These are phyloP conservation scores for Cryphonectria radicalis DNA, from an alignment of 2,329 filamentous ascomycete species.

Conservation along the genomic window DNA sequence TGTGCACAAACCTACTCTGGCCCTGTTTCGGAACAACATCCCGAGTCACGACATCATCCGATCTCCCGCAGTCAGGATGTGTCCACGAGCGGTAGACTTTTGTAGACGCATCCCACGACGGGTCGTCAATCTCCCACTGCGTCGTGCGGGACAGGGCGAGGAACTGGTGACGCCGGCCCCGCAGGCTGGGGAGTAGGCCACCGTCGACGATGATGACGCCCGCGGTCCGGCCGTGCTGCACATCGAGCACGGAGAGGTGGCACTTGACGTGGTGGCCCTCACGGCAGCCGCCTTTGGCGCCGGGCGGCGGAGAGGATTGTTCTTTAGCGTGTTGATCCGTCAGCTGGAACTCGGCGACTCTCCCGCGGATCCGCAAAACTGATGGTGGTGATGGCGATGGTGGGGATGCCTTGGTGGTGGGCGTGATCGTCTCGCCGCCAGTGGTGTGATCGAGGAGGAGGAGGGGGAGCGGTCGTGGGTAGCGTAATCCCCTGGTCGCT, in stretches of 20 bases:
- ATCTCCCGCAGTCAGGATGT: conserved; percentile 12
- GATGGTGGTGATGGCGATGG: background rate
- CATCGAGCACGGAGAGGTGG: conserved; percentile 21
- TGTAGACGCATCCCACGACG: conserved; percentile 18
- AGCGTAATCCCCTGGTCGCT: background rate
- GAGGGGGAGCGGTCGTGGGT: conserved; percentile 5
- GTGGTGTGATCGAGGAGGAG: background rate
- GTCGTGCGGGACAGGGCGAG: conserved; percentile 19
- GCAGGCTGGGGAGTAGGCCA: background rate
- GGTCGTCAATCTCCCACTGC: conserved; percentile 9
- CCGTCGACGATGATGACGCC: conserved; percentile 19
- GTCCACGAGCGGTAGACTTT: conserved; percentile 17
- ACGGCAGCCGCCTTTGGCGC: background rate
- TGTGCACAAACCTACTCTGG: background rate
- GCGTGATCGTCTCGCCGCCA: background rate
- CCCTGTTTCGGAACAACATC: background rate
- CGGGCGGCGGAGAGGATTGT: background rate
- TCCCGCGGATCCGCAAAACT: conserved; percentile 6
- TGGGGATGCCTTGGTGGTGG: background rate
- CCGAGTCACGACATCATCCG: background rate
- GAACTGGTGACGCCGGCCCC: conserved; percentile 17
- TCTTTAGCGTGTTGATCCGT: conserved; percentile 4
- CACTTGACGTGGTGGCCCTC: conserved; percentile 7
- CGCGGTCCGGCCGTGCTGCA: conserved; percentile 3
- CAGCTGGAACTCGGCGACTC: conserved; percentile 8